Base-by-base conservation (phyloP, 1,284 basidiomycete species). In the Pholiota adiposa region DNA sequence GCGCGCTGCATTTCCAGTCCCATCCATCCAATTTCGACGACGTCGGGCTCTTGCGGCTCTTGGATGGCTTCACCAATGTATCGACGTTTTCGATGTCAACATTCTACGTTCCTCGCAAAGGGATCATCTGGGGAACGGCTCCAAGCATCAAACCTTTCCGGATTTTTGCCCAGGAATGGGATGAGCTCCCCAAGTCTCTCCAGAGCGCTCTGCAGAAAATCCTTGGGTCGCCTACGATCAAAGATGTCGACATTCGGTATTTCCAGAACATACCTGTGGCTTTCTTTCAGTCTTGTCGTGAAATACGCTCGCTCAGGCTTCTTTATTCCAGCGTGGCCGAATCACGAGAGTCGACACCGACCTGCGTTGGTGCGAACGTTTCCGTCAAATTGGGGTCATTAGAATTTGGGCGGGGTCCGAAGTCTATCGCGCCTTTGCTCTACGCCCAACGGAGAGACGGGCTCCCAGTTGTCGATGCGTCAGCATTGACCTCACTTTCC, bases 101-200 rank as follows among this genome's bases (percentile, higher is more conserved):
- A 11, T 54, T 54, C 52, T 54, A 54, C 25, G 52, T 44, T 8
- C 52, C 52, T 3, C 40, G 23, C 9, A n/a, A n/a, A 5, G 52
- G 41, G 16, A 54, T 54, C 6, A 54, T 54, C n/a, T 54, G 52
- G 52, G 40, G 52, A 1, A 54, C 40, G n/a, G 38, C 52, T 9
- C 52, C 52, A 12, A 44, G 36, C 38, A 19, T 44, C 12, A 43
- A 44, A 36, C 52, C 52, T 2, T 31, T 54, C 14, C 52, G 40
- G 16, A 27, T 34, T 18, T 54, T 54, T 25, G 38, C 38, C 0
- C 52, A 54, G 29, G 8, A 31, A n/a, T 54, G 52, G 52, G 14
- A 27, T n/a, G 21, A 27, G n/a, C 38, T 54, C 9, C 52, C 52
- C 2, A 5, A 18, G 14, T 16, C 40, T 6, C 3, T 44, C 4